Evolutionary conservation across 2,329 filamentous ascomycete species (phyloP), one percentile per base, ranked within the genome.

Genomic region (Elsinoe fawcettii): DNA sequence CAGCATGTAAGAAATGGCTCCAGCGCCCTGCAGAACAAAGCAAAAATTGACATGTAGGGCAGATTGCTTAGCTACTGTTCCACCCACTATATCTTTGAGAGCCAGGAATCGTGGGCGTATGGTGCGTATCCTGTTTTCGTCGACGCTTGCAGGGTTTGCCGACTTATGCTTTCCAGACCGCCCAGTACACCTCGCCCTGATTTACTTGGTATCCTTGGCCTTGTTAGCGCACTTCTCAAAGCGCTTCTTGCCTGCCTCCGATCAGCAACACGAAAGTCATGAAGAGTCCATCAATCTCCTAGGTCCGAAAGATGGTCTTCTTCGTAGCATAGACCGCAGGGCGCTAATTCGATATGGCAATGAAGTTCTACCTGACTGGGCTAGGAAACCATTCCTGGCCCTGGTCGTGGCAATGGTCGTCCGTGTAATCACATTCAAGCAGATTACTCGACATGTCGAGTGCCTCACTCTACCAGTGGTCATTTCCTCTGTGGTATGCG

Each of bases 51-150:
- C 41, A 25, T 46, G 16, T 25, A 46, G 22, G 22, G 49, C 32
- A 53, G 49, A 53, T 34, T 53, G 30, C 34, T 53, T 25, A 39
- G 49, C 20, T 53, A 53, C 30, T 53, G 49, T 18, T 53, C 49
- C 8, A 53, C 49, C 12, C 49, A 53, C 18, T 53, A 53, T 23
- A 34, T 53, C 32, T 53, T 53, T 18, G 30, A 37, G 16, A 39
- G 30, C 30, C 16, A 22, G 20, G 49, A 53, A n/a, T 53, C 49
- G 16, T 53, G 49, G 49, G 49, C 49, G 9, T 53, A 53, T 23
- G 49, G 49, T 53, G 27, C n/a, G 46, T 32, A 12, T 22, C 41
- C 34, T 37, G 34, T n/a, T 37, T 46, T 9, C 20, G 12, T 22
- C 20, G 12, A 46, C 3, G 20, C 20, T 25, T 46, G 41, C 41